Evolutionary conservation across 148 eudicot species (phyloP), one percentile per base, ranked within the genome.

Genomic region (Dysphania ambrosioides): DNA sequence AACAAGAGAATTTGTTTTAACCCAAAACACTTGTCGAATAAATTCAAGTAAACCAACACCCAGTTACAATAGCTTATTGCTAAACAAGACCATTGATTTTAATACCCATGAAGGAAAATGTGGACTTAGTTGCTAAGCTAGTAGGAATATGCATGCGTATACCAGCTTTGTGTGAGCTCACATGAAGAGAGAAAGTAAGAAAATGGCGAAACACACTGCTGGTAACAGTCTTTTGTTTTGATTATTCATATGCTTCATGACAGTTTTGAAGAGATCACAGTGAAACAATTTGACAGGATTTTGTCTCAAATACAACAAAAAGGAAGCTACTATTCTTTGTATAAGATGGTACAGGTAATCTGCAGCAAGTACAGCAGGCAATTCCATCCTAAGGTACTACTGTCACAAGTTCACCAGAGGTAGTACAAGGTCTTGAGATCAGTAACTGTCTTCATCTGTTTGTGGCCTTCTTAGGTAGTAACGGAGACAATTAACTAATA

Each of bases 361-460:
- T 56, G 44, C 38, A 68, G 2, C 29, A 49, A 10, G 31, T 29
- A 9, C 16, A 51, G 66, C 29, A 55, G 10, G 55, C 15, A 40
- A 40, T 66, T 68, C 6, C 72, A 21, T 19, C 70, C 53, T 18
- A 8, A 5, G 31, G 70, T 35, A 42, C 57, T 19, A 41, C 26
- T 29, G 38, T 64, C 30, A 36, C 36, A 44, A n/a, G 29, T 35
- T 55, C 23, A 49, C n/a, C 23, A 26, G 8, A 40, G 56, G 31
- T 59, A 57, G 47, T 76, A 59, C 36, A 40, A 70, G 70, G 32
- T 51, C 57, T 75, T 36, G 31, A 59, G 42, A 38, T 79, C 86
- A 93, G 86, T 93, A 93, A 82, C 98, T 93, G 41, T 91, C 98
- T 61, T 93, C 98, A 67, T 87, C 98, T 1, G 96, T 81, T 72